Evolutionary conservation across 768 basidiomycete species (phyloP).

Genomic region (Tremella yokohamensis): DNA sequence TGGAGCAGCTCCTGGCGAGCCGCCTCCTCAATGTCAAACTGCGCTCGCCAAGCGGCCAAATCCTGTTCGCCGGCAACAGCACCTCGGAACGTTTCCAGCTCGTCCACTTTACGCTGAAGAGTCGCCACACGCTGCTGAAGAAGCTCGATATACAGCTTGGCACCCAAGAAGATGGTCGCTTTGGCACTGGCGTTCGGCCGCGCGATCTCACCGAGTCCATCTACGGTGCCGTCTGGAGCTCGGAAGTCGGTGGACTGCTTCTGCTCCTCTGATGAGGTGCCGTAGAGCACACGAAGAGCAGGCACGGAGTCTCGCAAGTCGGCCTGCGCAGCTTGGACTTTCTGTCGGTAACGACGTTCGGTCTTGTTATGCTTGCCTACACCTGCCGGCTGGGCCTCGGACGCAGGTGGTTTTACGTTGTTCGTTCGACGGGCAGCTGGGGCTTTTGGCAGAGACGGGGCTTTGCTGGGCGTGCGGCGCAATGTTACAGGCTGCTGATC

Average conservation of each 20-base stretch:
- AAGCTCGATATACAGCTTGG: constrained; percentile 47
- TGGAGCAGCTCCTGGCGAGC: constrained; percentile 15
- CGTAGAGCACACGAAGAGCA: constrained; percentile 47
- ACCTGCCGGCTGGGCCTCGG: neutral
- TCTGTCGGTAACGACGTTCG: constrained; percentile 48
- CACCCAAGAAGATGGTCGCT: constrained; percentile 47
- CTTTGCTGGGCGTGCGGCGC: constrained; percentile 4
- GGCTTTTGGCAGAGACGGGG: neutral
- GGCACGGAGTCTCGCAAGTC: constrained; percentile 49
- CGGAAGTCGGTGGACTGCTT: constrained; percentile 37
- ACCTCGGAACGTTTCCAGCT: constrained; percentile 31
- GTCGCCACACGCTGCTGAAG: constrained; percentile 31
- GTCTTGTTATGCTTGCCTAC: constrained; percentile 51
- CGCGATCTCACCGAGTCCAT: constrained; percentile 45
- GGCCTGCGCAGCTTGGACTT: constrained; percentile 49
- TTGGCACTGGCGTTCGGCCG: constrained; percentile 47
- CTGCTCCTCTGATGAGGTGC: constrained; percentile 46
- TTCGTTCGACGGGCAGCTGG: neutral
- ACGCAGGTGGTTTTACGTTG: neutral
- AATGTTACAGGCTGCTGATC: neutral
- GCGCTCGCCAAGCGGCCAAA: constrained; percentile 23
- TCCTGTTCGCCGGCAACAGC: constrained; percentile 36
- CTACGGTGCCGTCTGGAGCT: constrained; percentile 43
- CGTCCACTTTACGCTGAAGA: constrained; percentile 36
- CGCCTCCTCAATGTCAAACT: constrained; percentile 31